Base-by-base conservation (phyloP, 345 rosid species). In the Eucalyptus shirleyi region DNA sequence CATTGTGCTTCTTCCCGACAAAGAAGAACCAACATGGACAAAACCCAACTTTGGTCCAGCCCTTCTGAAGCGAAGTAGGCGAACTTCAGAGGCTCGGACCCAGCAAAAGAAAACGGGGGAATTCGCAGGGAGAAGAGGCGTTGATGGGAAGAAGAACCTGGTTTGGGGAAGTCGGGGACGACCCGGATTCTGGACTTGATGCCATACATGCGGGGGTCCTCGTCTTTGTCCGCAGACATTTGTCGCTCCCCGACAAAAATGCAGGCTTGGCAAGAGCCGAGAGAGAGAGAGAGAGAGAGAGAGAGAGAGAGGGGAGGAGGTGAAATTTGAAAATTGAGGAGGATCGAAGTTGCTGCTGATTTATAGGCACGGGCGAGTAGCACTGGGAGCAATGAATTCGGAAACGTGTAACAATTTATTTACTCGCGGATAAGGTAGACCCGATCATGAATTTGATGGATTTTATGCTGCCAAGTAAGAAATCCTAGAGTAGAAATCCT, bases 221-320 rank as follows among this genome's bases (percentile, higher is more conserved):
- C 88, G 81, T 89, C 94, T 47, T 90, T 91, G 92, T 89, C 87
- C 86, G 92, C 92, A 90, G 97, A 97, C 99, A 97, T 97, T 97
- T 94, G 92, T 53, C 55, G 19, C 83, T 77, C 21, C 37, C 18
- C 0, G 2, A 21, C 50, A 28, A 80, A 15, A 37, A 88, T 28
- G 47, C 47, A 77, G 42, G 83, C 28, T 40, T 37, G 47, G 83
- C 42, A 40, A 77, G 83, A 37, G 82, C 45, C 44, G 83, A 37
- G 83, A 72, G 23, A 18, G 45, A 10, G 12, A 69, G 28, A 18
- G 45, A 37, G 45, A 77, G 24, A 77, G 32, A 72, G 86, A n/a
- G n/a, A 23, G 86, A 69, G 24, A 56, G 45, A 50, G 32, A 51
- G 62, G 1, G 9, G 59, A 50, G 45, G 56, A 45, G 37, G 62